Base-by-base conservation (phyloP, 2,329 filamentous ascomycete species). In the Colletotrichum sp. region DNA sequence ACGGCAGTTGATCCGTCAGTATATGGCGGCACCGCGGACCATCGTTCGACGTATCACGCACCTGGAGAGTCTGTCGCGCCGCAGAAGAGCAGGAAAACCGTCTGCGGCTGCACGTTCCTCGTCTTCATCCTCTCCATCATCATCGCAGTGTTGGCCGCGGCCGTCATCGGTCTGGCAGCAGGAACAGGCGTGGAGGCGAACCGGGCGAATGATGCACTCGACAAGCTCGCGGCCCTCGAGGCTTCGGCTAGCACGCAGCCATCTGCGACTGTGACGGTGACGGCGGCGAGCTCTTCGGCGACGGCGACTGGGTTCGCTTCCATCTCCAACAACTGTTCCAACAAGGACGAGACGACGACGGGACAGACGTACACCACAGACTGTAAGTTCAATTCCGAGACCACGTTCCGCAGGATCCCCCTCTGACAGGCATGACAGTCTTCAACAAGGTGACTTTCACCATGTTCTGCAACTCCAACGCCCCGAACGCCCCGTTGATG, bases 151-250 rank as follows among this genome's bases (percentile, higher is more conserved):
- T 77, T 88, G 56, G 82, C 83, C 0, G 83, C 81, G 0, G 84
- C 85, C 3, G 86, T 88, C 15, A 84, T 88, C 68, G 87, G 86
- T 2, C 80, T 89, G 30, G 87, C 86, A 2, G 86, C 85, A 0
- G 86, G 86, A 5, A 87, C 86, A 2, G 87, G 86, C 8, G 80
- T 88, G 8, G 83, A 87, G 70, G 78, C 84, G 8, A 84, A 79
- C 75, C 82, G 85, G 62, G 85, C 86, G 8, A 86, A 81, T 67
- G 77, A 83, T 15, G 86, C 85, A 1, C 80, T 83, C 30, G 71
- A 79, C 30, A 82, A 82, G 68, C 76, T 87, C 18, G 81, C 82
- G 5, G 66, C 77, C 6, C 67, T 85, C 52, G 81, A 74, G 58
- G 79, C 83, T 3, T 79, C 79, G 8, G 58, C 78, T 16, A 66